phyloP scores from a whole-genome alignment of 1,139 yeast genomes.

The Eremothecium sinecaudum region DNA sequence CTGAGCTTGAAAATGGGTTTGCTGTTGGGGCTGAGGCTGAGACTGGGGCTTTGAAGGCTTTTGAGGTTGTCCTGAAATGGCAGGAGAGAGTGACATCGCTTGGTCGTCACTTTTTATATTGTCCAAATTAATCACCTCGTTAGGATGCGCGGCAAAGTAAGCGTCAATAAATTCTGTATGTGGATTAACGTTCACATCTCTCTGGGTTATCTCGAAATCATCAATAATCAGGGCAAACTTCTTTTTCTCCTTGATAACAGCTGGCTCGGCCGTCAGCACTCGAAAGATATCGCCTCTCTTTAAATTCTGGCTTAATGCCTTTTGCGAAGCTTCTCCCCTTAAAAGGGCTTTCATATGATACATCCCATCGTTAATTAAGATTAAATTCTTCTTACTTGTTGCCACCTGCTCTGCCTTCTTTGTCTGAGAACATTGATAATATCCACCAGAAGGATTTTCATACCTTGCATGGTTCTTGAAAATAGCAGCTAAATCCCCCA shows the following conservation, averaged over 20 bases:
- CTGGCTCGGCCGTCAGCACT: slow-evolving; percentile 28
- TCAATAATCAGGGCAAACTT: slow-evolving; percentile 50
- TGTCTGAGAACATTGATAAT: slow-evolving; percentile 28
- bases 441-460: slow-evolving; percentile 25
- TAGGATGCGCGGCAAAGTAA: slow-evolving; percentile 47
- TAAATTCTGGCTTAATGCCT: slow-evolving; percentile 42
- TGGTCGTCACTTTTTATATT: slow-evolving; percentile 15
- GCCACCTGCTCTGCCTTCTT: slow-evolving; percentile 25
- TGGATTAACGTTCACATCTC: slow-evolving; percentile 36
- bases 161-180: slow-evolving; percentile 41
- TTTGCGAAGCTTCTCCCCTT: slow-evolving; percentile 48
- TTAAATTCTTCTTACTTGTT: slow-evolving; percentile 25
- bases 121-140: slow-evolving; percentile 36
- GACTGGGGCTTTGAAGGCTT: slow-evolving; percentile 20
- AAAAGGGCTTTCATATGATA: slow-evolving; percentile 56
- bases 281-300: slow-evolving; percentile 34
- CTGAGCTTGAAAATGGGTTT: slow-evolving; percentile 9
- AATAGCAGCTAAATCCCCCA: slow-evolving; percentile 24
- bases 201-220: slow-evolving; percentile 40
- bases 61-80: background rate
- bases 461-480: slow-evolving; percentile 26
- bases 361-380: slow-evolving; percentile 54
- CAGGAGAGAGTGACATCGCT: slow-evolving; percentile 13
- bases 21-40: slow-evolving; percentile 10
- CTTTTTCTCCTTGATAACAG: slow-evolving; percentile 34